Percentiles rank a stretch among this genome's conserved stretches.
Conservation (phyloP, 2,329 filamentous ascomycete genomes). For the Lasiodiplodia theobromae region DNA sequence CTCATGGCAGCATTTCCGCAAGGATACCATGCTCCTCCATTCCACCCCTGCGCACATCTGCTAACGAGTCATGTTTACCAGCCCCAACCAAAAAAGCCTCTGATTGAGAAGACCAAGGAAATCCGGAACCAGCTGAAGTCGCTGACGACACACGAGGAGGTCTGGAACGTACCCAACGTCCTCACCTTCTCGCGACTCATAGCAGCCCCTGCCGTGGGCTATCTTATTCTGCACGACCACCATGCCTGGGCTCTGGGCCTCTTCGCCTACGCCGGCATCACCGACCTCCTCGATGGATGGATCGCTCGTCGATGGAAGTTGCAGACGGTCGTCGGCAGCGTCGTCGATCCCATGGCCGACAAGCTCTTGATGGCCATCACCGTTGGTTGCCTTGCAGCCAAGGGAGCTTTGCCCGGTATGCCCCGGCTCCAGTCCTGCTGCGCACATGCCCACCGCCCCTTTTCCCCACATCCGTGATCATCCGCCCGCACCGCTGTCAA, state of each 20-base stretch:
- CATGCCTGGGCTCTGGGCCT: slow-evolving; percentile 80
- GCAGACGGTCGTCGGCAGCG: slow-evolving; percentile 91
- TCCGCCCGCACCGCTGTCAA: slow-evolving; percentile 26
- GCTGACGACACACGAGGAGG: slow-evolving; percentile 75
- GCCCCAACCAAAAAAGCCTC: slow-evolving; percentile 33
- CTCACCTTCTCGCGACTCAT: slow-evolving; percentile 86
- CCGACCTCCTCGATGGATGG: slow-evolving; percentile 91
- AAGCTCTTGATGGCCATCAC: slow-evolving; percentile 95
- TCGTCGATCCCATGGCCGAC: slow-evolving; percentile 97
- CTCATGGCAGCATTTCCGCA: slow-evolving; percentile 13
- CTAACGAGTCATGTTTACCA: slow-evolving; percentile 27
- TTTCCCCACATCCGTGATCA: slow-evolving; percentile 25
- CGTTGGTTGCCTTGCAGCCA: slow-evolving; percentile 82
- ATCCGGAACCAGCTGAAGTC: slow-evolving; percentile 41
- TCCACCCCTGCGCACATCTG: slow-evolving; percentile 22
- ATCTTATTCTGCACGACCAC: slow-evolving; percentile 83
- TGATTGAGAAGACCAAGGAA: slow-evolving; percentile 39
- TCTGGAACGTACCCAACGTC: slow-evolving; percentile 95
- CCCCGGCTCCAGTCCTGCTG: slow-evolving; percentile 32
- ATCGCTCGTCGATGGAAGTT: slow-evolving; percentile 88
- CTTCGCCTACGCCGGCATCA: slow-evolving; percentile 91
- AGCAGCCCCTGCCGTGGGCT: slow-evolving; percentile 85
- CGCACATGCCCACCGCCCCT: slow-evolving; percentile 21
- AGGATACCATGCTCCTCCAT: slow-evolving; percentile 16
- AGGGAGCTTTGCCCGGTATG: slow-evolving; percentile 80